Percentiles rank a stretch among this genome's conserved stretches.
Conservation (phyloP, 1,284 basidiomycete species). For the Ganoderma boninense region DNA sequence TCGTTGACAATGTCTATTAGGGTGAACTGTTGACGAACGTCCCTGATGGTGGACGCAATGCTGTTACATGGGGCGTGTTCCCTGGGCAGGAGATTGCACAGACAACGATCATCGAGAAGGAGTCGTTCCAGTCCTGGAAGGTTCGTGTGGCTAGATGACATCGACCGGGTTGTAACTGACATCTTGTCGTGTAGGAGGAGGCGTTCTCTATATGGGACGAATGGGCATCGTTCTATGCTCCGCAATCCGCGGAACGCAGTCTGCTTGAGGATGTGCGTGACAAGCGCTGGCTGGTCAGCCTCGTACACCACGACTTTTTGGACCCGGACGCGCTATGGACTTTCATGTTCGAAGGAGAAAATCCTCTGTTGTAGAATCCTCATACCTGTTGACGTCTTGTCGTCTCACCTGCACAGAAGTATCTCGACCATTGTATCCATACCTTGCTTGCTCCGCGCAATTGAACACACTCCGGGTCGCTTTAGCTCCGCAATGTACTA, state of each 20-base stretch:
- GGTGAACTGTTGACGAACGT: slow-evolving; percentile 89
- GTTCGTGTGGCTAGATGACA: slow-evolving; percentile 47
- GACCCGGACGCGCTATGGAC: slow-evolving; percentile 84
- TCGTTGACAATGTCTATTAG: slow-evolving; percentile 65
- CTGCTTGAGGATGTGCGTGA: slow-evolving; percentile 79
- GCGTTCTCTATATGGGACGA: slow-evolving; percentile 97
- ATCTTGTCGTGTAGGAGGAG: slow-evolving; percentile 73
- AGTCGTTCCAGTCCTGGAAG: slow-evolving; percentile 95
- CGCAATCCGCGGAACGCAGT: slow-evolving; percentile 75
- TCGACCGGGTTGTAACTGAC: neutral
- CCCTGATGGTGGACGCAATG: slow-evolving; percentile 83
- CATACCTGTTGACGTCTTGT: neutral
- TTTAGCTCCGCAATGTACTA: neutral
- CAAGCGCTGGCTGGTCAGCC: slow-evolving; percentile 90
- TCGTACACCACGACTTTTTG: slow-evolving; percentile 96
- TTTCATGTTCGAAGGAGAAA: slow-evolving; percentile 67
- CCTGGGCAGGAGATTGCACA: slow-evolving; percentile 96
- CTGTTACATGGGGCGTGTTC: slow-evolving; percentile 99
- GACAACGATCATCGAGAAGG: slow-evolving; percentile 95
- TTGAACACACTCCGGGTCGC: neutral
- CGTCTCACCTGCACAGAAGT: neutral
- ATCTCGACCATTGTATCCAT: slow-evolving; percentile 20
- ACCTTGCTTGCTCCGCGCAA: neutral
- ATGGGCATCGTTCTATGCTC: slow-evolving; percentile 91
- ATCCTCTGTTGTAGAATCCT: slow-evolving; percentile 16